Evolutionary conservation across 371 early-diverging fungal species (phyloP), one percentile per base, ranked within the genome.

Genomic region (Mortierella sp.): DNA sequence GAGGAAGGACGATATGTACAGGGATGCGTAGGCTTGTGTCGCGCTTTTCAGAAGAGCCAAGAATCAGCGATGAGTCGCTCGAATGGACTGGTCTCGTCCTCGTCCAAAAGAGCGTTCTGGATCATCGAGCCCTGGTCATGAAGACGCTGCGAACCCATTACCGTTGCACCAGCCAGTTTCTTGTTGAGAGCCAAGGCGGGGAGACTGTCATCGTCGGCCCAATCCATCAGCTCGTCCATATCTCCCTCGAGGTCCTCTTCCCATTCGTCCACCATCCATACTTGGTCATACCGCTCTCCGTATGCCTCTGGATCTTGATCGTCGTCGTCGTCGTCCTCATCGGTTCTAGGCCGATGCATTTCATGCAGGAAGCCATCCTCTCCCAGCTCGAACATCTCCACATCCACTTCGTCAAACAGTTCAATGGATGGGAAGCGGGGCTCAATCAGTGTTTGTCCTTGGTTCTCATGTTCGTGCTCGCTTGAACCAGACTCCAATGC

Each of bases 261-360:
- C 74, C 74, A 74, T 29, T 74, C 74, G n/a, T 74, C 74, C 40
- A 74, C 68, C 64, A 67, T 53, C 67, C 68, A 74, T 1, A 60
- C 57, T 37, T 65, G 61, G 16, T 67, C 60, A n/a, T 34, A 43
- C 16, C 57, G 62, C 25, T 50, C 51, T 7, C 52, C 54, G 17
- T 13, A 28, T 41, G 21, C 37, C 27, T 59, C 47, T 34, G 5
- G 24, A 25, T 54, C 4, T 19, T 19, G 46, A 9, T 25, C 45
- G 10, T 49, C 41, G n/a, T 31, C 43, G 8, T 56, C 44, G 13
- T 40, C 12, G 8, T 14, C 19, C 1, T 12, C 14, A 29, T 43
- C 41, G 16, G 41, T 24, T n/a, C n/a, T n/a, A n/a, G n/a, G 29
- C 28, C 37, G 47, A 19, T 24, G 9, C n/a, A 41, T 2, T 12